Evolutionary conservation across 768 basidiomycete genomes (phyloP).

Genomic region (Boletus coccyginus): DNA sequence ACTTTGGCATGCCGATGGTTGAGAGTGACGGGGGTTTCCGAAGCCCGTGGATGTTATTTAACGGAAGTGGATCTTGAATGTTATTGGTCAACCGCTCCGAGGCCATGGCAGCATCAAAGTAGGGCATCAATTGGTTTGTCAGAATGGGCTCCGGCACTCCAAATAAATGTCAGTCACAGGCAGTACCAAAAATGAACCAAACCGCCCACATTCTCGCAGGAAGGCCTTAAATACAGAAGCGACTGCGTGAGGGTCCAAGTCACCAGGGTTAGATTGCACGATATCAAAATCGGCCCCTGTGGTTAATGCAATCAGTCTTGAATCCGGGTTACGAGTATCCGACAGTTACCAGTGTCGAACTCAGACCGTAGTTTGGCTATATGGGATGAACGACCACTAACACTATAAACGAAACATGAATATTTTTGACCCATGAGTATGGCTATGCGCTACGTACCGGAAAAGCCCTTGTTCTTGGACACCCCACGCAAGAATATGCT

Average conservation of each 20-base stretch:
- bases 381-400: slow-evolving; percentile 82
- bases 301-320: slow-evolving; percentile 9
- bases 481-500: slow-evolving; percentile 81
- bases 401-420: slow-evolving; percentile 42
- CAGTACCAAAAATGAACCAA: not conserved
- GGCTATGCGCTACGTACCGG: slow-evolving; percentile 48
- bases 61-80: slow-evolving; percentile 30
- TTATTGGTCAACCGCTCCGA: slow-evolving; percentile 44
- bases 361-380: slow-evolving; percentile 69
- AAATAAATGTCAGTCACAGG: slow-evolving; percentile 5
- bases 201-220: slow-evolving; percentile 80
- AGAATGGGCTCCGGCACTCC: slow-evolving; percentile 86
- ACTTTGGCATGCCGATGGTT: slow-evolving; percentile 71
- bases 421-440: not conserved
- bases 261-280: slow-evolving; percentile 71
- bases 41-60: slow-evolving; percentile 39
- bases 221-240: slow-evolving; percentile 91
- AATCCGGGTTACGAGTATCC: not conserved
- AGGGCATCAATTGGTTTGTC: slow-evolving; percentile 64
- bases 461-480: slow-evolving; percentile 85
- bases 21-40: slow-evolving; percentile 80
- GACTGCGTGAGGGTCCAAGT: slow-evolving; percentile 93
- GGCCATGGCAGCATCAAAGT: slow-evolving; percentile 75
- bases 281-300: slow-evolving; percentile 87
- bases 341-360: slow-evolving; percentile 70